Conservation (phyloP, 1,284 basidiomycete species). For the Ustilago loliicola region DNA sequence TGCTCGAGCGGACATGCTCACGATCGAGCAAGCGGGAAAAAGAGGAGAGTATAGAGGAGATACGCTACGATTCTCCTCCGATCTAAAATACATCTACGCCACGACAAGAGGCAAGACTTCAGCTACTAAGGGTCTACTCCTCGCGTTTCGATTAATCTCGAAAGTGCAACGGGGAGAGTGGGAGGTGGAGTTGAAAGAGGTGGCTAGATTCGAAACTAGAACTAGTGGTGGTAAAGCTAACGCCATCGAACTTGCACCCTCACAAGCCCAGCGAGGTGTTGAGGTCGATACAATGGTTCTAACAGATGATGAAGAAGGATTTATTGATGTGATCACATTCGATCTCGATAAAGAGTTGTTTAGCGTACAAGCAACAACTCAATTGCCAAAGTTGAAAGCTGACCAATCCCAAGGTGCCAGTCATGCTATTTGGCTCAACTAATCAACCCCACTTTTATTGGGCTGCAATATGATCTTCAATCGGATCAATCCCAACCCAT, state of each 20-base stretch:
- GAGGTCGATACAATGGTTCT: slow-evolving; percentile 44
- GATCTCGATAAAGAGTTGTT: slow-evolving; percentile 16
- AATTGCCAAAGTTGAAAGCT: slow-evolving; percentile 30
- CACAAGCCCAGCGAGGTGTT: slow-evolving; percentile 23
- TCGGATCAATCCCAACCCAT: too few relatives aligned
- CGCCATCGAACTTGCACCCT: slow-evolving; percentile 57
- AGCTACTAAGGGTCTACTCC: slow-evolving; percentile 36
- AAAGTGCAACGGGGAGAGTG: neutral
- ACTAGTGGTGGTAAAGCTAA: slow-evolving; percentile 67
- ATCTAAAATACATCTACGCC: slow-evolving; percentile 50
- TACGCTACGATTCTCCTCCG: slow-evolving; percentile 62
- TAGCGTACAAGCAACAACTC: slow-evolving; percentile 21
- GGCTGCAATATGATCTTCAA: too few relatives aligned
- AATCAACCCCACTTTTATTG: neutral
- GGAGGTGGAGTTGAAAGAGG: slow-evolving; percentile 3
- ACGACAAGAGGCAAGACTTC: slow-evolving; percentile 58
- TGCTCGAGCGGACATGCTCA: slow-evolving; percentile 34
- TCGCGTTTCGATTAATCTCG: slow-evolving; percentile 12
- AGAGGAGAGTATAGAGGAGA: slow-evolving; percentile 56
- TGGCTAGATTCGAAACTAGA: slow-evolving; percentile 45
- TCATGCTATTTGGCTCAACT: slow-evolving; percentile 66
- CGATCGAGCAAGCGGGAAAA: slow-evolving; percentile 3
- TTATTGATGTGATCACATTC: slow-evolving; percentile 53
- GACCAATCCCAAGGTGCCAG: slow-evolving; percentile 57
- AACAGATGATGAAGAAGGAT: slow-evolving; percentile 63